Base-by-base conservation (phyloP, 1,139 yeast species). In the Yamadazyma trypodendri region DNA sequence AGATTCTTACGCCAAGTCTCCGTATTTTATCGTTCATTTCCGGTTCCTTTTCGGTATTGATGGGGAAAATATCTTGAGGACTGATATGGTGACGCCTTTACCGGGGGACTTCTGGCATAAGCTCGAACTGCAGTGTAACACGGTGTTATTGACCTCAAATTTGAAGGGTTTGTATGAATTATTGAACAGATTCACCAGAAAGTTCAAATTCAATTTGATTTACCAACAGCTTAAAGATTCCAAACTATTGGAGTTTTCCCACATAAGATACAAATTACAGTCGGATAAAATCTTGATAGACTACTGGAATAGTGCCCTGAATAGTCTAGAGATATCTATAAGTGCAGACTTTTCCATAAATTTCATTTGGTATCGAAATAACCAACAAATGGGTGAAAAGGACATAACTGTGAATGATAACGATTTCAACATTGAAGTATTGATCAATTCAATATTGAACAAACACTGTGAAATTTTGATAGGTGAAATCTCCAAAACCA, bases 21-120 rank as follows among this genome's bases (percentile, higher is more conserved):
- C 90, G 10, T 83, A 84, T 50, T 83, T 81, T 53, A 71, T 84
- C 48, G 85, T 92, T 24, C 94, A 87, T 55, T 84, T 89, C 59
- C 72, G 78, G 41, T 78, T 88, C 43, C 64, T 75, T 3, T 79
- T 81, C 48, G 76, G 76, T 3, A 62, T 73, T 16, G 42, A 40
- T 31, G 37, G 31, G 16, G 38, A 38, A 8, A 43, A 38, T 24
- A 17, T 42, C 14, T 48, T 67, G 30, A 64, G 64, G 30, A 59
- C 68, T 35, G 54, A 55, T 28, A 51, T 60, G 20, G 46, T 52
- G 14, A 68, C 75, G 1, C 49, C 46, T 32, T 51, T 70, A 29
- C 74, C 75, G 6, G 45, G 46, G 24, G 39, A 45, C 16, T 61
- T 71, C 24, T 69, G 75, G 46, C 64, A 60, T 35, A 65, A 72